Evolutionary conservation across 2,329 filamentous ascomycete genomes (phyloP).

Genomic region (Ascochyta clinopodiicola): DNA sequence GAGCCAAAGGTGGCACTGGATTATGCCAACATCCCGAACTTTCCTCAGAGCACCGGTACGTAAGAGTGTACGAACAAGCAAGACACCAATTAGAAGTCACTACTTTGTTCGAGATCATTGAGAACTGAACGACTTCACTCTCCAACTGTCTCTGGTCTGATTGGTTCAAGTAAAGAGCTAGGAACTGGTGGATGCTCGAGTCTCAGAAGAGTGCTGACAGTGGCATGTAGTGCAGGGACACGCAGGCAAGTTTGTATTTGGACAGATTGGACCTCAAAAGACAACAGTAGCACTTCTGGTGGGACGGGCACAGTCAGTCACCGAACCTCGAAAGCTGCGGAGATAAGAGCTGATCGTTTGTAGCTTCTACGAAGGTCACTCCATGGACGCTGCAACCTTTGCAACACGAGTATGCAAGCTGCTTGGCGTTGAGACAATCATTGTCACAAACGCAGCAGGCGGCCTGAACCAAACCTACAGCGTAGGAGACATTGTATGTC

Average conservation of each 20-base stretch:
- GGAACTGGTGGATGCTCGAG: too few relatives aligned
- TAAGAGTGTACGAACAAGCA: neutral
- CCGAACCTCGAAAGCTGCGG: neutral
- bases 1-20: slow-evolving; percentile 60
- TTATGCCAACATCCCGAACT: slow-evolving; percentile 67
- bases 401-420: slow-evolving; percentile 69
- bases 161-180: too few relatives aligned
- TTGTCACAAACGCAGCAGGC: slow-evolving; percentile 72
- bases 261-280: slow-evolving; percentile 60
- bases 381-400: slow-evolving; percentile 67
- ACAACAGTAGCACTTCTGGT: slow-evolving; percentile 68
- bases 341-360: slow-evolving; percentile 17
- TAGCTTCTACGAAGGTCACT: slow-evolving; percentile 73
- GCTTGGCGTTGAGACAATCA: slow-evolving; percentile 65
- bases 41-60: slow-evolving; percentile 65
- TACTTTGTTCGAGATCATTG: slow-evolving; percentile 20
- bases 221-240: slow-evolving; percentile 60
- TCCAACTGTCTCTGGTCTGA: too few relatives aligned
- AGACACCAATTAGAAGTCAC: neutral
- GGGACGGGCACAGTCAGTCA: slow-evolving; percentile 67
- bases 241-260: slow-evolving; percentile 70
- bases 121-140: slow-evolving; percentile 44
- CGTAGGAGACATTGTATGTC: slow-evolving; percentile 69
- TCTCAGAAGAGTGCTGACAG: neutral
- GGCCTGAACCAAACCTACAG: slow-evolving; percentile 68